A percentile compares a stretch with the other conserved stretches of the same genome.
Evolutionary conservation across 495 filamentous ascomycete species (phyloP).

Genomic region (Massariosphaeria phaeospora): DNA sequence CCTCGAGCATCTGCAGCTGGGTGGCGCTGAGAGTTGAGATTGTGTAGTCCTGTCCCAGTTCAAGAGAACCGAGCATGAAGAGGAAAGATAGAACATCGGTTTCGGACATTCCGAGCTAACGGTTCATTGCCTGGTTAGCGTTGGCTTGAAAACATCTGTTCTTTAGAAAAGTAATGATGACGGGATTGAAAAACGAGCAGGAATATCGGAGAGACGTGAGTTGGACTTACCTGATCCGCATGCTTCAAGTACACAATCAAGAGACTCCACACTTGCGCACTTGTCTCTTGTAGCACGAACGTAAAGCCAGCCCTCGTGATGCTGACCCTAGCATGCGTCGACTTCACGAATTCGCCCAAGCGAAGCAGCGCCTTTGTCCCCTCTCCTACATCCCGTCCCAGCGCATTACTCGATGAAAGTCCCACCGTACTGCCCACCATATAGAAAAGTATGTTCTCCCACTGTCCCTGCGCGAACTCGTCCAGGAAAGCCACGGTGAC

Average conservation of each 20-base stretch:
- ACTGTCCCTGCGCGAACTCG: slow-evolving; percentile 77
- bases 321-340: slow-evolving; percentile 50
- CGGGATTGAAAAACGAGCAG: too few relatives aligned
- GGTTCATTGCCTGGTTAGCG: background rate
- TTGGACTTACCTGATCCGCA: slow-evolving; percentile 52
- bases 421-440: slow-evolving; percentile 71
- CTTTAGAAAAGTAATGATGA: background rate
- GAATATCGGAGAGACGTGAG: background rate
- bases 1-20: slow-evolving; percentile 78
- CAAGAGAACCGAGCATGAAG: slow-evolving; percentile 89
- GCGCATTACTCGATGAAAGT: slow-evolving; percentile 44
- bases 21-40: slow-evolving; percentile 70
- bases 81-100: slow-evolving; percentile 93
- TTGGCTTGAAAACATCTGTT: too few relatives aligned
- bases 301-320: slow-evolving; percentile 93
- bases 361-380: slow-evolving; percentile 79
- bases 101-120: slow-evolving; percentile 66
- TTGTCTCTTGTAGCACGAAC: slow-evolving; percentile 89
- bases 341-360: slow-evolving; percentile 72
- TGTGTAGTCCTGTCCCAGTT: slow-evolving; percentile 84
- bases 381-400: slow-evolving; percentile 52
- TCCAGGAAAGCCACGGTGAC: slow-evolving; percentile 72
- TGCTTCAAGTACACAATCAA: slow-evolving; percentile 88
- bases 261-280: slow-evolving; percentile 93
- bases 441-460: slow-evolving; percentile 93